A percentile compares a stretch with the other conserved stretches of the same genome.
phyloP scores from a whole-genome alignment of 2,329 filamentous ascomycete species.

The Colletotrichum sp. region DNA sequence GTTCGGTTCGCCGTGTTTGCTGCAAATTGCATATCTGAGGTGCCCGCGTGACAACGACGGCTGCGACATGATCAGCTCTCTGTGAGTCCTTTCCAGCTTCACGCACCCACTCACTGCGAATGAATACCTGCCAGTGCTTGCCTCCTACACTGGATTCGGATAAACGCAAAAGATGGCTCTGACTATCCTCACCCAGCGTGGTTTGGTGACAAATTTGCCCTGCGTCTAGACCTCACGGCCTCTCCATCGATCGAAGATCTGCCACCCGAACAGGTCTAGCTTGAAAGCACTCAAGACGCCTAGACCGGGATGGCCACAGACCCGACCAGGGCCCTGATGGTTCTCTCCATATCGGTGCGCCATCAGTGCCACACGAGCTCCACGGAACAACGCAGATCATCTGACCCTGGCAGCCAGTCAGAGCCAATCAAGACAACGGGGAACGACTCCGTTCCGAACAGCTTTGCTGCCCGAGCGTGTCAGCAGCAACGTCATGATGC shows the following conservation, averaged over 20 bases:
- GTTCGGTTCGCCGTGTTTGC: background rate
- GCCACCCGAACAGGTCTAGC: slow-evolving; percentile 7
- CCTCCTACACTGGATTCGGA: slow-evolving; percentile 9
- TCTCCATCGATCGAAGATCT: slow-evolving; percentile 21
- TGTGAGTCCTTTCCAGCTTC: background rate
- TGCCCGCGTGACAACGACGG: background rate
- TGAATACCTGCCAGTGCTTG: background rate
- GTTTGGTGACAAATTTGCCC: slow-evolving; percentile 10
- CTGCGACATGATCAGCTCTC: background rate
- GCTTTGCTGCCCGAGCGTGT: slow-evolving; percentile 2
- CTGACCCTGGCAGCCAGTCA: background rate
- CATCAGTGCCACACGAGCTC: slow-evolving; percentile 14
- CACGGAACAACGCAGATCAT: slow-evolving; percentile 13
- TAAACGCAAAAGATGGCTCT: slow-evolving; percentile 11
- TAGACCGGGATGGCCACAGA: slow-evolving; percentile 26
- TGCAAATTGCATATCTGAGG: background rate
- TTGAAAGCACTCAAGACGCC: slow-evolving; percentile 19
- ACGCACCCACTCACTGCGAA: background rate
- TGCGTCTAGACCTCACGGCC: slow-evolving; percentile 12
- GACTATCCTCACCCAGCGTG: background rate
- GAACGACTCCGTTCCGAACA: background rate
- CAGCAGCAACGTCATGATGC: slow-evolving; percentile 7
- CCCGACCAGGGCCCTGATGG: slow-evolving; percentile 9
- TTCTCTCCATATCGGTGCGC: slow-evolving; percentile 8
- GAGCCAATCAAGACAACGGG: background rate